Base-by-base conservation (phyloP, 75 land plant species). In the Azolla pinnata region DNA sequence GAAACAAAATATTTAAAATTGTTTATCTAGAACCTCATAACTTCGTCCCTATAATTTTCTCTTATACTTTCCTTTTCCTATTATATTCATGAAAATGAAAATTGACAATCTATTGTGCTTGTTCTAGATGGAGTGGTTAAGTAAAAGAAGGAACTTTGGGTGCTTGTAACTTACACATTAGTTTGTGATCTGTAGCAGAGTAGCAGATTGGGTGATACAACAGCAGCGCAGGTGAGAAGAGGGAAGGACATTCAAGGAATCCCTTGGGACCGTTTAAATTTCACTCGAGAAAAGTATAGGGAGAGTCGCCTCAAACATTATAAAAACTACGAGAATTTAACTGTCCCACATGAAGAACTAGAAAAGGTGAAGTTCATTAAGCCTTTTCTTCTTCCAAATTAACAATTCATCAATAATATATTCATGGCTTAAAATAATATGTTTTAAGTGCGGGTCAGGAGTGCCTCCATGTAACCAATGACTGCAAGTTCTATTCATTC, bases 171-270 rank as follows among this genome's bases (percentile, higher is more conserved):
- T n/a, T n/a, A n/a, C n/a, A n/a, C n/a, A n/a, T n/a, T n/a, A n/a
- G n/a, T n/a, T n/a, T n/a, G n/a, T n/a, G n/a, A n/a, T n/a, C n/a
- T n/a, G n/a, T n/a, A n/a, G n/a, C n/a, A n/a, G n/a, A n/a, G n/a
- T n/a, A n/a, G n/a, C n/a, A n/a, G n/a, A n/a, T n/a, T n/a, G 17
- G 49, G 49, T 2, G 98, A 89, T 64, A 93, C 98, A 0, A 82
- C 90, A 1, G 96, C 90, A 16, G 35, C 62, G 2, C 87, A 93
- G 70, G 90, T 80, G n/a, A 70, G 90, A 49, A 72, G 71, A 21
- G 98, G 98, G 33, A 93, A 89, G 71, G 96, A 93, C 62, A 83
- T 93, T 27, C 98, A 93, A 45, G 96, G 96, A 30, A 85, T 93
- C 19, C 90, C 86, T 10, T 93, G 98, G 98, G 83, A 77, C 48